Conservation (phyloP, 305 asterid species). For the Fraxinus xanthoxyloides region DNA sequence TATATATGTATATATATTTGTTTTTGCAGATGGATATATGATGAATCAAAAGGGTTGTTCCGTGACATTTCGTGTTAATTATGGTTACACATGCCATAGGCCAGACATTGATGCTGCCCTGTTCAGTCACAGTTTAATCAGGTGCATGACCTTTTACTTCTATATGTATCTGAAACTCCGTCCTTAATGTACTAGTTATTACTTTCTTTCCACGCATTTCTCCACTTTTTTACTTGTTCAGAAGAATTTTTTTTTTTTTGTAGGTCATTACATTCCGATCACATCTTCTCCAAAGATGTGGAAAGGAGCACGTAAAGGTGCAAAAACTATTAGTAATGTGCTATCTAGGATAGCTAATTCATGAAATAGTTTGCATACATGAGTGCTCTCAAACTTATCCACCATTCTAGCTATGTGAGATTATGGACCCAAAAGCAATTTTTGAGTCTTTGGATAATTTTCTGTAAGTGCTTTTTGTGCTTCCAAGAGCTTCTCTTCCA, state of each 20-base stretch:
- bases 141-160: constrained; percentile 12
- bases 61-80: constrained; percentile 74
- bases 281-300: background rate
- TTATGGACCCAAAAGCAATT: background rate
- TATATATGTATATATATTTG: background rate
- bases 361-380: background rate
- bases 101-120: constrained; percentile 20
- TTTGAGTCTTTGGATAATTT: background rate
- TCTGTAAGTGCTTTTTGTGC: background rate
- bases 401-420: background rate
- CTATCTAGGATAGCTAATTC: background rate
- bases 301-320: background rate
- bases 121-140: constrained; percentile 18
- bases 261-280: background rate
- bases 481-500: background rate
- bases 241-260: too few relatives aligned
- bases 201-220: background rate
- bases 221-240: background rate
- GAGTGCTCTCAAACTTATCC: background rate
- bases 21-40: constrained; percentile 86
- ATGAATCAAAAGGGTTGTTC: constrained; percentile 81
- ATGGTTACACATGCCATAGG: constrained; percentile 23
- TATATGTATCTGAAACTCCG: background rate
- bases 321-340: background rate
- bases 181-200: background rate